Base-by-base conservation (phyloP, 257 asterid genomes). In the Nicotiana undulata region DNA sequence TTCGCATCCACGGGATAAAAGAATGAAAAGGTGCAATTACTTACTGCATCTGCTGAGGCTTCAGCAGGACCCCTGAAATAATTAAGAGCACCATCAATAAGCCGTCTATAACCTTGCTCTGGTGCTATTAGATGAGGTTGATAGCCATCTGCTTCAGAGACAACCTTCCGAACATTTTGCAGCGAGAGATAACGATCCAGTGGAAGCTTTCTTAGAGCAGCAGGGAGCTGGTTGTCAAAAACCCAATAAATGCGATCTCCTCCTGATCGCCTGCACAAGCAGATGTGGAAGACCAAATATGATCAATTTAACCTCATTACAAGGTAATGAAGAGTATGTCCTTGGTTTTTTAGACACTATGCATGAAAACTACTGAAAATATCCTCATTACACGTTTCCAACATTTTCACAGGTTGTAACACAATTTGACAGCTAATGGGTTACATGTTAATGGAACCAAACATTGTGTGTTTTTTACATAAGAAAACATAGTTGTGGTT, bases 41-140 rank as follows among this genome's bases (percentile, higher is more conserved):
- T 82, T 70, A 86, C 91, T 56, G 88, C 86, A 78, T 88, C 88
- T 60, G 84, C 91, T 29, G 91, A 80, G 77, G 89, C 86, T 84
- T 88, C 89, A 52, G 91, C 91, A 61, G 91, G 91, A 66, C 86
- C 91, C 80, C 84, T 84, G 83, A 88, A 84, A 86, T 86, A 88
- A 78, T 82, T 84, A 26, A 88, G 76, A 32, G 91, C 85, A 20
- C 85, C 81, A 8, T 88, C 91, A 46, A 88, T 88, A 77, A 86
- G 81, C 46, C 91, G 89, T 44, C 89, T 75, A 67, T 88, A 88
- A 65, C 82, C 91, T 67, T 84, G 89, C 76, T 88, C 91, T 18
- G 91, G 89, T 59, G 91, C 89, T 26, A 88, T 82, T 46, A 88
- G 79, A 81, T 88, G 91, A 63, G 91, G 91, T 34, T 86, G 91